phyloP scores from a whole-genome alignment of 164 flowering plant genomes.

The Macadamia tetraphylla region DNA sequence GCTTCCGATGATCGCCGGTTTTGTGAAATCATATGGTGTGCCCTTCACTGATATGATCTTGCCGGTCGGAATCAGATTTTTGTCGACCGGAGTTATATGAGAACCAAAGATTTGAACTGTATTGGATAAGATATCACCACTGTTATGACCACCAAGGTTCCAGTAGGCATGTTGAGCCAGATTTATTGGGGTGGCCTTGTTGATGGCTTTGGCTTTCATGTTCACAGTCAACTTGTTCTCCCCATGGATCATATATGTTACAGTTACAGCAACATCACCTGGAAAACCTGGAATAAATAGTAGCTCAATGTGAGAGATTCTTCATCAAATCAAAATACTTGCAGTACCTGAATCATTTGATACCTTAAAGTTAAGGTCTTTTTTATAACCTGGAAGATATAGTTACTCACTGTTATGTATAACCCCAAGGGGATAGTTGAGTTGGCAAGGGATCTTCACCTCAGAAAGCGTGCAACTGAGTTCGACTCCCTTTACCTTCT shows the following conservation, averaged over 20 bases:
- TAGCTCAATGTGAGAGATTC: no score
- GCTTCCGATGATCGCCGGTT: slow-evolving; percentile 38
- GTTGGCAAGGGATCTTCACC: no score
- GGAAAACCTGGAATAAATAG: slow-evolving; percentile 52
- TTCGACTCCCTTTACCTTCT: no score
- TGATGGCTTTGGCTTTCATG: slow-evolving; percentile 50
- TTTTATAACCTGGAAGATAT: no score
- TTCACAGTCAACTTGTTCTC: slow-evolving; percentile 26
- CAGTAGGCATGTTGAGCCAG: slow-evolving; percentile 70
- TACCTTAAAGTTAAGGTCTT: no score
- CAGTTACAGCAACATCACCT: slow-evolving; percentile 36
- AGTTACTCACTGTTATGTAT: no score
- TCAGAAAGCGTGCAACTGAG: no score
- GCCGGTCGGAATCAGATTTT: slow-evolving; percentile 74
- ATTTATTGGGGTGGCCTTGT: slow-evolving; percentile 65
- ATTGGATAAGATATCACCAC: slow-evolving; percentile 52
- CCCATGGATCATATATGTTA: slow-evolving; percentile 33
- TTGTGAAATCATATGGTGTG: slow-evolving; percentile 67
- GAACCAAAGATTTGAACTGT: slow-evolving; percentile 51
- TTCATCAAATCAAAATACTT: background rate
- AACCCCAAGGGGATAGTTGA: no score
- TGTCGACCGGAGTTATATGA: slow-evolving; percentile 52
- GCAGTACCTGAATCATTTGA: no score
- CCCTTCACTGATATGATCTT: slow-evolving; percentile 41
- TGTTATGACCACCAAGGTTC: slow-evolving; percentile 75